These are phyloP conservation scores for Chlorella sp. DNA, from an alignment of 139 green algal genomes.

Conservation along the genomic window DNA sequence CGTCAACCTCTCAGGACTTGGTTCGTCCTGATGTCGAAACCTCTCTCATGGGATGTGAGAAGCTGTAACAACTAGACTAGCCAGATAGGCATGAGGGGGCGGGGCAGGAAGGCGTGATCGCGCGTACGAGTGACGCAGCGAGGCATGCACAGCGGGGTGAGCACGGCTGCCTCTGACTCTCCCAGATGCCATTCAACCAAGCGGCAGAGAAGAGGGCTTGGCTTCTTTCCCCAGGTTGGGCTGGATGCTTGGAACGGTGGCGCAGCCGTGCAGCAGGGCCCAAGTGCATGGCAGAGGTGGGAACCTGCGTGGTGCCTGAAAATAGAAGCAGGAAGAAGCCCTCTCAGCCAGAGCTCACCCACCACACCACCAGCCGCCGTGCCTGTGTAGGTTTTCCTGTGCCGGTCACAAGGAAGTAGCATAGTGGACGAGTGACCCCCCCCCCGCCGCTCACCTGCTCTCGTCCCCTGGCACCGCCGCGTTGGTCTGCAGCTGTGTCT, in stretches of 20 bases:
- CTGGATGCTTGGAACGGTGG: not conserved
- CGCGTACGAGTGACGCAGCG: too few relatives aligned
- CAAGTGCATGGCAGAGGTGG: not conserved
- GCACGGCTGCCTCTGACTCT: not conserved
- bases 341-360: not conserved
- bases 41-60: too few relatives aligned
- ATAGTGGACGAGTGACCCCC: not conserved
- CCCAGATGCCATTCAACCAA: not conserved
- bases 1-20: too few relatives aligned
- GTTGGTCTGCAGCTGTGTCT: constrained; percentile 17
- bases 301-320: not conserved
- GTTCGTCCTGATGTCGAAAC: too few relatives aligned
- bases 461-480: not conserved
- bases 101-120: not conserved
- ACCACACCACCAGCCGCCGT: not conserved
- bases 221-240: not conserved
- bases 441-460: not conserved
- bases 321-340: not conserved
- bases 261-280: not conserved
- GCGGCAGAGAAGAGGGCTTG: not conserved
- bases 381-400: too few relatives aligned
- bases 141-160: not conserved
- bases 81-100: too few relatives aligned
- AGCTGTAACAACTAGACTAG: too few relatives aligned
- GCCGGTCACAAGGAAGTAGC: not conserved